Evolutionary conservation across 2,329 filamentous ascomycete species (phyloP), one percentile per base, ranked within the genome.

Genomic region (Volutella citrinella): DNA sequence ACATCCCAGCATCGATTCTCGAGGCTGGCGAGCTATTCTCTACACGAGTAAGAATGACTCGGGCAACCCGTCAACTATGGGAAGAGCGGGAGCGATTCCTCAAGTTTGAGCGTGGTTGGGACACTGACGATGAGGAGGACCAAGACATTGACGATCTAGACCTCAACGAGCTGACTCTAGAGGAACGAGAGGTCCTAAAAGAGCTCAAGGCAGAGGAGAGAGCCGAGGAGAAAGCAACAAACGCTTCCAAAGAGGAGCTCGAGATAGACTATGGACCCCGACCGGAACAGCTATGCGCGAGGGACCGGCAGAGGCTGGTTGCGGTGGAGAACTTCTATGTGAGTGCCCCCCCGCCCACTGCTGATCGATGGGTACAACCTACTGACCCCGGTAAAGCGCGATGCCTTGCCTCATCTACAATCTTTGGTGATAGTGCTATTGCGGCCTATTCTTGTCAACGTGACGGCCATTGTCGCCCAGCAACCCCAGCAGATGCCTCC

Each of bases 21-120:
- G 93, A 98, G 62, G 93, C 93, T 7, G 93, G 93, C 7, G 84
- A 93, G 54, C 70, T 98, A 2, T 98, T 98, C 60, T 87, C 90
- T 1, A 84, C 79, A 38, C 78, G 93, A 32, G 93, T 96, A 60
- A 79, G 91, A 48, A 95, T 95, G 75, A 95, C 89, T 1, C 76
- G 93, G 41, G 87, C 87, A 6, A 91, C 94, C 64, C 80, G 87
- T 35, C 93, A 98, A 63, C 69, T 98, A 11, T 98, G 93, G 91
- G 85, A 95, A 48, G 90, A 95, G 57, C 79, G 93, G 29, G 90
- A 96, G 52, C 79, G 79, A 18, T 98, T 94, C 48, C 82, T 96
- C 66, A 91, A 86, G 54, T 94, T 87, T 48, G 91, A 97, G 52
- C 77, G 93, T 34, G 93, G 93, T 9, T 98, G 89, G 87, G 80